Percentiles rank a stretch among this genome's conserved stretches.
phyloP scores from a whole-genome alignment of 2,329 filamentous ascomycete species.

The Cladosporium sp. region DNA sequence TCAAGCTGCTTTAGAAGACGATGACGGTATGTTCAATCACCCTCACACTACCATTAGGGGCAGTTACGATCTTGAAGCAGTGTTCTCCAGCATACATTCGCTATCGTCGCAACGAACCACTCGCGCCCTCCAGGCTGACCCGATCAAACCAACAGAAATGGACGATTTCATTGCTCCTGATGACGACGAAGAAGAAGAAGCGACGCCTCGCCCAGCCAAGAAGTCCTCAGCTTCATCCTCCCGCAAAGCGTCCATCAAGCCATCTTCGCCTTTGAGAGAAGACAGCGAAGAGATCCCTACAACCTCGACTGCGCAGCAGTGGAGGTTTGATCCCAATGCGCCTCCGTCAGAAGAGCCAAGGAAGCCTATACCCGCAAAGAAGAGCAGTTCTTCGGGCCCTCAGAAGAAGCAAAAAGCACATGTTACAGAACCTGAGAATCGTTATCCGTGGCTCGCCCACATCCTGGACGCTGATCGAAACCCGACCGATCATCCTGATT shows the following conservation, averaged over 20 bases:
- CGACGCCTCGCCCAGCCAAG: constrained; percentile 61
- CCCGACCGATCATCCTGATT: constrained; percentile 74
- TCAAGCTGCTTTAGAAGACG: constrained; percentile 55
- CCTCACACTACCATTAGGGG: constrained; percentile 4
- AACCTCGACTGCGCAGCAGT: constrained; percentile 74
- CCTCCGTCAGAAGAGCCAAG: constrained; percentile 49
- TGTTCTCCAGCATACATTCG: constrained; percentile 13
- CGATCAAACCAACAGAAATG: constrained; percentile 52
- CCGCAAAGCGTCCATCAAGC: constrained; percentile 29
- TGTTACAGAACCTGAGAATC: constrained; percentile 74
- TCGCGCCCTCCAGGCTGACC: constrained; percentile 16
- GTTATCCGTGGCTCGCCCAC: constrained; percentile 87
- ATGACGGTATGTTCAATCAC: constrained; percentile 46
- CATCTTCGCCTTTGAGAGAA: constrained; percentile 39
- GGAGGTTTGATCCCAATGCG: constrained; percentile 68
- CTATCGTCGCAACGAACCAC: background rate
- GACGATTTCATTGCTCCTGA: constrained; percentile 86
- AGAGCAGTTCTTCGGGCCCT: constrained; percentile 17
- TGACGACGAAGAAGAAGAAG: constrained; percentile 74
- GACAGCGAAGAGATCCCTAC: constrained; percentile 50
- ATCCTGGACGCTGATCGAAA: constrained; percentile 80
- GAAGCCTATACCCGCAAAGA: constrained; percentile 31
- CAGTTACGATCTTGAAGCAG: constrained; percentile 20
- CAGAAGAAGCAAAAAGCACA: constrained; percentile 62
- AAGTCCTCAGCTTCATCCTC: constrained; percentile 42